These are phyloP conservation scores for Xylariaceae sp. DNA, from an alignment of 2,329 filamentous ascomycete species.

Conservation along the genomic window DNA sequence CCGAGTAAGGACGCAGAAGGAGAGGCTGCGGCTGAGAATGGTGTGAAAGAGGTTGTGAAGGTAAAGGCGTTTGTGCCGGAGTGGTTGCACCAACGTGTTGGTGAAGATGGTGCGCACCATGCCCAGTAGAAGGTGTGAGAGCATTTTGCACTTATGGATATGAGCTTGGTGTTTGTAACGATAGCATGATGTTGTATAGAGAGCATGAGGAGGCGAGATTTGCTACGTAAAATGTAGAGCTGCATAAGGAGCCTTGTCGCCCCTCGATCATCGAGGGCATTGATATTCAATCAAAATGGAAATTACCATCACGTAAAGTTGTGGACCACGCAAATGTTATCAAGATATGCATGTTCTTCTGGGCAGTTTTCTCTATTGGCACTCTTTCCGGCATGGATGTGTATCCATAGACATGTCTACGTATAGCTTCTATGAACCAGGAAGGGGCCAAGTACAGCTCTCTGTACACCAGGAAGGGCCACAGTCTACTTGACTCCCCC, in stretches of 20 bases:
- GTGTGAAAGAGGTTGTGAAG: conserved; percentile 40
- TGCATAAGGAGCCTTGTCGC: no score
- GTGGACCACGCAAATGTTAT: not conserved
- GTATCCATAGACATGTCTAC: not conserved
- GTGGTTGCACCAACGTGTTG: conserved; percentile 55
- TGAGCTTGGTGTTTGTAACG: not conserved
- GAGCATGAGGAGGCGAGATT: not conserved
- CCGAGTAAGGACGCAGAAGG: conserved; percentile 37
- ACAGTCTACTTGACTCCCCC: not conserved
- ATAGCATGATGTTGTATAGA: not conserved
- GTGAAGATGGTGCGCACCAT: conserved; percentile 16
- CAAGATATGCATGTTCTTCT: not conserved
- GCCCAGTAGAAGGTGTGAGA: not conserved
- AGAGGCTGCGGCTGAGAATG: conserved; percentile 9
- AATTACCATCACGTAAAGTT: not conserved
- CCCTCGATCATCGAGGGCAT: not conserved
- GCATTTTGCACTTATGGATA: not conserved
- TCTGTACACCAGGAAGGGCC: no score
- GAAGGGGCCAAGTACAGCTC: no score
- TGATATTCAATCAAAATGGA: not conserved
- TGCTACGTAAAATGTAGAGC: not conserved
- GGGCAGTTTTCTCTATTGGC: not conserved
- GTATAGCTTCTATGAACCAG: not conserved
- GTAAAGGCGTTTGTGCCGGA: conserved; percentile 78
- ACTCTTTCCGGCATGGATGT: not conserved